Base-by-base conservation (phyloP, 1,139 yeast species). In the Geotrichum aggregatum region DNA sequence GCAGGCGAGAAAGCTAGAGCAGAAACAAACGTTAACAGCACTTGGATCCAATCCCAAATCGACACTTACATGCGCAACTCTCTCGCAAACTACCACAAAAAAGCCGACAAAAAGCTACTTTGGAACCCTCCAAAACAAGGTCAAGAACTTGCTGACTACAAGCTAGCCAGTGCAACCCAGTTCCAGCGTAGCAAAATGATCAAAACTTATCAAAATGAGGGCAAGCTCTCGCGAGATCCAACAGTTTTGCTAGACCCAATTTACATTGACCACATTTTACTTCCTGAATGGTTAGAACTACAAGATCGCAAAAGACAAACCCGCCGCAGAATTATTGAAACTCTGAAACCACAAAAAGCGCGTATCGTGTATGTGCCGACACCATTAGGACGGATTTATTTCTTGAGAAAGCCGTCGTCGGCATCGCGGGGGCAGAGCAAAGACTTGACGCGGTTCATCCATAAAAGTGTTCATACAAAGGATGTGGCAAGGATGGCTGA, bases 361-460 rank as follows among this genome's bases (percentile, higher is more conserved):
- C 42, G 40, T 18, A 16, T 53, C n/a, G 45, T 24, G n/a, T 50
- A 44, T 41, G 47, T 43, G 28, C 50, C 52, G 5, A 47, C 54
- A 11, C 52, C 54, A 3, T 24, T 50, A 8, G 54, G 56, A 24
- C 30, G 48, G 11, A 41, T 53, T 31, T 50, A 47, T 38, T 53
- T 50, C 36, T 36, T 53, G n/a, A 34, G 52, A 21, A 19, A 21
- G 19, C 50, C 52, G 14, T 24, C 38, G 19, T 38, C 41, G 18
- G 16, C 52, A 10, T 24, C 38, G 19, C 39, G 45, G 18, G 16
- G 24, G 14, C 48, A 41, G 30, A 38, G 45, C 11, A 18, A 13
- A 14, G 31, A 22, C 8, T 33, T 52, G 28, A 7, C 49, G 18
- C 21, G 47, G 22, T 33, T 48, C 8, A 48, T 52, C n/a, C 49